These are phyloP conservation scores for Cyclotella cryptica DNA, from an alignment of 108 stramenopile species.

Conservation along the genomic window DNA sequence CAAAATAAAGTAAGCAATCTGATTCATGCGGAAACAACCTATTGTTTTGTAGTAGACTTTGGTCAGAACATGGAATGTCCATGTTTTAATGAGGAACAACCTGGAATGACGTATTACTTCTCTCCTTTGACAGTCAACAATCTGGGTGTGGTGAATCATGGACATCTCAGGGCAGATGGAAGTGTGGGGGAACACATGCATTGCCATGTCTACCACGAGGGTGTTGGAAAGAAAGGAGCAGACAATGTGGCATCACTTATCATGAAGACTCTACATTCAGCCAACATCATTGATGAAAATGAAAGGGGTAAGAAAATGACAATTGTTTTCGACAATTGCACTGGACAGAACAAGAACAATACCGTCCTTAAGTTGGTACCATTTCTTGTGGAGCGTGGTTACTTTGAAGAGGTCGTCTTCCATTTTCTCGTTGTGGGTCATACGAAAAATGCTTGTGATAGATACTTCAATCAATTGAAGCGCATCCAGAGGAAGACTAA, in stretches of 20 bases:
- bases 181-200: too few relatives aligned
- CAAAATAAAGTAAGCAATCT: neutral
- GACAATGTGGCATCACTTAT: neutral
- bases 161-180: too few relatives aligned
- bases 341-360: neutral
- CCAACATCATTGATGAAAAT: neutral
- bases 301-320: neutral
- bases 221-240: too few relatives aligned
- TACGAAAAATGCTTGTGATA: neutral
- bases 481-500: too few relatives aligned
- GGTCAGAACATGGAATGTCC: slow-evolving; percentile 13
- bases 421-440: neutral
- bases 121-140: too few relatives aligned
- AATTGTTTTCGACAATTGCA: neutral
- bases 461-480: too few relatives aligned
- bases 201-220: too few relatives aligned
- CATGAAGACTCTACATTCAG: neutral
- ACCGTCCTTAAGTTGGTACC: neutral
- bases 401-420: neutral
- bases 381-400: neutral
- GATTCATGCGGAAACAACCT: neutral
- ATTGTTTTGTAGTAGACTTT: neutral
- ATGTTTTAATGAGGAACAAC: neutral
- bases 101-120: too few relatives aligned
- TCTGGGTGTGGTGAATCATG: too few relatives aligned